These are phyloP conservation scores for Agrocybe praecox DNA, from an alignment of 768 basidiomycete genomes.

Conservation along the genomic window DNA sequence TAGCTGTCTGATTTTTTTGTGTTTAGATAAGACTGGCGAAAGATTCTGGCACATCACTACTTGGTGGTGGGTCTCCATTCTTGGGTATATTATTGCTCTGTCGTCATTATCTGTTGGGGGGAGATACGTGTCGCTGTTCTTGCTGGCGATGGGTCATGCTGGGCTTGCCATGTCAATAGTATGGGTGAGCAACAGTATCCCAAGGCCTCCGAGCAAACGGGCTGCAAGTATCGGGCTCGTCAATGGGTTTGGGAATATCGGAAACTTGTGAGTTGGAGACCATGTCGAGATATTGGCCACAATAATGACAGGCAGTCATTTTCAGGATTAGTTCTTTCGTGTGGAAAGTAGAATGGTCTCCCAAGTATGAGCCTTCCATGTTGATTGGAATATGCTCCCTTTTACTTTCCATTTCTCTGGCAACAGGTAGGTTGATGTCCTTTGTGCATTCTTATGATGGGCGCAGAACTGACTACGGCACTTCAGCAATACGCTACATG, in stretches of 20 bases:
- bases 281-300: background rate
- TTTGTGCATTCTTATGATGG: background rate
- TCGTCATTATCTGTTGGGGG: conserved; percentile 50
- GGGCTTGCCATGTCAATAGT: conserved; percentile 49
- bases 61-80: conserved; percentile 61
- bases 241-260: conserved; percentile 7
- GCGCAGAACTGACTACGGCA: background rate
- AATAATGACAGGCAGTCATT: background rate
- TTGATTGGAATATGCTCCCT: conserved; percentile 1
- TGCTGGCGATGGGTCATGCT: conserved; percentile 56
- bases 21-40: conserved; percentile 58
- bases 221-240: conserved; percentile 5
- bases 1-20: background rate
- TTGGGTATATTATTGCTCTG: conserved; percentile 64
- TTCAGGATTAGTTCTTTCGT: conserved; percentile 5
- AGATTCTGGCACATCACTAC: conserved; percentile 59
- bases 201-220: conserved; percentile 47
- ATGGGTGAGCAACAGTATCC: conserved; percentile 63
- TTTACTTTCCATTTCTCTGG: background rate
- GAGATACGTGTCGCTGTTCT: conserved; percentile 62
- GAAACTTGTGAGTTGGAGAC: conserved; percentile 4
- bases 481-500: conserved; percentile 1
- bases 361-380: conserved; percentile 3
- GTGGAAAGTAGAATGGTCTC: conserved; percentile 7
- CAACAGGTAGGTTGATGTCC: background rate